These are phyloP conservation scores for Brachypodium distachyon DNA, from an alignment of 202 grass and related monocot species.

Conservation along the genomic window DNA sequence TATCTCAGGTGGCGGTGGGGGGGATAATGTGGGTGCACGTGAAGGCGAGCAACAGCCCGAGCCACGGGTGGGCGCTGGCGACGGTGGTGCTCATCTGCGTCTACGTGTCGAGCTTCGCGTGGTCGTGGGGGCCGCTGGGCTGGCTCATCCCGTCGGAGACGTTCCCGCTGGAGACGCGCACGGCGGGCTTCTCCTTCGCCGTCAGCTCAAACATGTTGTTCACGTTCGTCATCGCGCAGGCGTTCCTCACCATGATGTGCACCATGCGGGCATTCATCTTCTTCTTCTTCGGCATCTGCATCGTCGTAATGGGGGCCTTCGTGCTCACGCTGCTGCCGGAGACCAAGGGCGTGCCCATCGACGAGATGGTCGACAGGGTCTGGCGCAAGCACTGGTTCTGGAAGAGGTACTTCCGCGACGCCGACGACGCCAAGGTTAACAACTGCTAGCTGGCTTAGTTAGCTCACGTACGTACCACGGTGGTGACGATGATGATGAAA, in stretches of 20 bases:
- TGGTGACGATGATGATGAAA: not conserved
- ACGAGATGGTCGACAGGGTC: conserved; percentile 51
- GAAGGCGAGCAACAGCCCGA: not conserved
- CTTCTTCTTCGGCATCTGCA: conserved; percentile 75
- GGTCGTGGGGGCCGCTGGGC: conserved; percentile 71
- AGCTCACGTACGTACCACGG: too few relatives aligned
- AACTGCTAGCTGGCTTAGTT: conserved; percentile 10
- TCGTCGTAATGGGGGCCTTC: conserved; percentile 39
- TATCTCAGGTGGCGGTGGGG: conserved; percentile 45
- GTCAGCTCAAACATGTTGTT: conserved; percentile 90
- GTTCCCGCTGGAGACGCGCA: conserved; percentile 58
- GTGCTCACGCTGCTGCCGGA: conserved; percentile 38
- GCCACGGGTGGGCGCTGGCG: not conserved
- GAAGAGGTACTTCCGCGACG: conserved; percentile 43
- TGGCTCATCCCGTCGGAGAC: conserved; percentile 80
- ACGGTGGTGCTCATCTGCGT: conserved; percentile 58
- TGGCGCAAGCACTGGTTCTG: conserved; percentile 74
- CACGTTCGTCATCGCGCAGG: conserved; percentile 78
- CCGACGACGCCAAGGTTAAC: not conserved
- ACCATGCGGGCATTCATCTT: conserved; percentile 45
- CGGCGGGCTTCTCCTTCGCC: conserved; percentile 43
- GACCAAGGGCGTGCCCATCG: conserved; percentile 52
- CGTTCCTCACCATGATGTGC: conserved; percentile 84
- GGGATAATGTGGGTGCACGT: conserved; percentile 34
- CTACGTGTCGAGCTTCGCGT: conserved; percentile 67